A percentile compares a stretch with the other conserved stretches of the same genome.
Evolutionary conservation across 345 rosid genomes (phyloP).

Genomic region (Bruguiera sexangula): DNA sequence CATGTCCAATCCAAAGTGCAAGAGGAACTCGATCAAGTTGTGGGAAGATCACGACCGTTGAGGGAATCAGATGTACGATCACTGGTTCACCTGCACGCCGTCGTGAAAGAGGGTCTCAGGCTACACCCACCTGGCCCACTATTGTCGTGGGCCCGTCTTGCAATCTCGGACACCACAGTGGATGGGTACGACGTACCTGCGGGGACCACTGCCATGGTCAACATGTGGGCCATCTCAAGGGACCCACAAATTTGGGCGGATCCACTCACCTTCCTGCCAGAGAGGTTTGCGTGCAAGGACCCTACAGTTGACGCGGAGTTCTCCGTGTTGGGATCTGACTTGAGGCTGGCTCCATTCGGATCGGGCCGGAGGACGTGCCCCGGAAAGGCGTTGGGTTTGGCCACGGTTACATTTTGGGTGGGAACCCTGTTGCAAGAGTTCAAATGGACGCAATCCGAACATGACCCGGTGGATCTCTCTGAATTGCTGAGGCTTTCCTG

Average conservation of each 20-base stretch:
- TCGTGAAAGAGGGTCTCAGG: conserved; percentile 50
- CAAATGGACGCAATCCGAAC: conserved; percentile 35
- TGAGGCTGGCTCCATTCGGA: conserved; percentile 57
- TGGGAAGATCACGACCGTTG: conserved; percentile 43
- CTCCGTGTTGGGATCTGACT: conserved; percentile 41
- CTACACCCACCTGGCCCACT: conserved; percentile 62
- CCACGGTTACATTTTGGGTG: conserved; percentile 43
- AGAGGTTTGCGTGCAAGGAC: conserved; percentile 33
- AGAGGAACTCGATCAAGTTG: conserved; percentile 40
- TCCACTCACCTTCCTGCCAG: conserved; percentile 38
- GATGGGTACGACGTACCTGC: conserved; percentile 42
- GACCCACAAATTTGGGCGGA: conserved; percentile 45
- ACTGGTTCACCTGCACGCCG: conserved; percentile 35
- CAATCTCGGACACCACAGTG: conserved; percentile 35
- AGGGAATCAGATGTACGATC: conserved; percentile 34
- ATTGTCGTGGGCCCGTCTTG: conserved; percentile 56
- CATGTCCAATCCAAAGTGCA: conserved; percentile 50
- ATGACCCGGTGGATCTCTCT: conserved; percentile 35
- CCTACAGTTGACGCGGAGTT: conserved; percentile 23
- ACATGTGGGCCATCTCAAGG: conserved; percentile 62
- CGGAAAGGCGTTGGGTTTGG: conserved; percentile 44
- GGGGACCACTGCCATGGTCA: conserved; percentile 55
- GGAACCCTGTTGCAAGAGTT: conserved; percentile 46
- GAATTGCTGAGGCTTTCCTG: conserved; percentile 47
- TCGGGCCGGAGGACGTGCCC: conserved; percentile 56